Conservation (phyloP, 129 eudicot species). For the Lactuca saligna region DNA sequence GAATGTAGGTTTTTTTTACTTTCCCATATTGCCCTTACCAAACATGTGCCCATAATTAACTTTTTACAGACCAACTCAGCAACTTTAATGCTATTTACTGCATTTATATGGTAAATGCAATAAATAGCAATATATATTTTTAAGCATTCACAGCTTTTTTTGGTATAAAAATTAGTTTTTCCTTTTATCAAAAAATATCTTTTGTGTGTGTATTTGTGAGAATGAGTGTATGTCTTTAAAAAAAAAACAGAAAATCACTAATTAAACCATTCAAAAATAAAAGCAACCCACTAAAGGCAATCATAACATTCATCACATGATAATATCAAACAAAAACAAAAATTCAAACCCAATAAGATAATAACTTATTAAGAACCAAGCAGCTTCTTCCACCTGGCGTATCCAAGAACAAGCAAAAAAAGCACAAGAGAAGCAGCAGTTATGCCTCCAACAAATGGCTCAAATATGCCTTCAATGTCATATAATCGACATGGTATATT, state of each 20-base stretch:
- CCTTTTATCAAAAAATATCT: too few species aligned
- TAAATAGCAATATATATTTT: too few species aligned
- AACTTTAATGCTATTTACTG: too few species aligned
- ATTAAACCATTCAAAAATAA: neutral
- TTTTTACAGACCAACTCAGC: too few species aligned
- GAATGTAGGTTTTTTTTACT: too few species aligned
- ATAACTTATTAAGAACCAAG: slow-evolving; percentile 60
- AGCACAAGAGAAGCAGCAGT: slow-evolving; percentile 54
- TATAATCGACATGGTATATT: slow-evolving; percentile 63
- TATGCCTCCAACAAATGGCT: slow-evolving; percentile 40
- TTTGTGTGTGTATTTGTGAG: too few species aligned
- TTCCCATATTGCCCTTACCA: too few species aligned
- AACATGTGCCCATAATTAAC: too few species aligned
- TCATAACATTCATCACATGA: slow-evolving; percentile 14
- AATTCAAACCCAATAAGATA: slow-evolving; percentile 17
- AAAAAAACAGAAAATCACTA: neutral
- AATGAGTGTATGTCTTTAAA: too few species aligned
- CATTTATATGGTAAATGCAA: too few species aligned
- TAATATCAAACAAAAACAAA: slow-evolving; percentile 15
- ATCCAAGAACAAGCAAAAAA: slow-evolving; percentile 66
- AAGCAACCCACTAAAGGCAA: neutral
- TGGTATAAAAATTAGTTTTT: too few species aligned
- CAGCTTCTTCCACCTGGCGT: slow-evolving; percentile 96
- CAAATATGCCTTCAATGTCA: slow-evolving; percentile 43
- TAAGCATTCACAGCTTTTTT: too few species aligned